phyloP scores from a whole-genome alignment of 2,329 filamentous ascomycete genomes.

The Colletotrichum aenigma region DNA sequence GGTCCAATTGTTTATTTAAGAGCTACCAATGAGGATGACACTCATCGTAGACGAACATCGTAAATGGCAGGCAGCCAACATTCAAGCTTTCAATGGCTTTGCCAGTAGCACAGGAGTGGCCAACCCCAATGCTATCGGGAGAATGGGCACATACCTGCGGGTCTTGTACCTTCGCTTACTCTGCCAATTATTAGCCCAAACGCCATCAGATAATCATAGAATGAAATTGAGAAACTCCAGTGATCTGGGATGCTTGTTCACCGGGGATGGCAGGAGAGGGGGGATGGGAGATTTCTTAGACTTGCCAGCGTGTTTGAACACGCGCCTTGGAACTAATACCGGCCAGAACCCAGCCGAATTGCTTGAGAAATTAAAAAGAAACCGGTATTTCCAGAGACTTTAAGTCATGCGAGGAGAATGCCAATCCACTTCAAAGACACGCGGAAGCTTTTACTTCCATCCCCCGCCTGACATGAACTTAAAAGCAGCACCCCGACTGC shows the following conservation, averaged over 20 bases:
- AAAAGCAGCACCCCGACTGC: neutral
- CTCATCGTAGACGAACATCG: rapidly evolving
- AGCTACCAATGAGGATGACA: rapidly evolving
- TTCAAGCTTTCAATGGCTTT: too few species aligned
- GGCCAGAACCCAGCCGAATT: rapidly evolving
- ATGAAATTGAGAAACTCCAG: rapidly evolving
- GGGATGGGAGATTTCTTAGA: rapidly evolving
- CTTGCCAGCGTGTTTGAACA: rapidly evolving
- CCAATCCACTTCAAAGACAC: rapidly evolving
- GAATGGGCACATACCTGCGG: neutral
- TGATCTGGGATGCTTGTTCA: neutral
- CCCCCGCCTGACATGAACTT: rapidly evolving
- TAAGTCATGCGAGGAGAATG: rapidly evolving
- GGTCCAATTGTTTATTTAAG: rapidly evolving
- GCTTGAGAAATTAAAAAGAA: rapidly evolving
- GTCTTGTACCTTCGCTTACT: neutral
- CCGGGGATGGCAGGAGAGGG: rapidly evolving
- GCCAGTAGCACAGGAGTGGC: neutral
- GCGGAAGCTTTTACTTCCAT: neutral
- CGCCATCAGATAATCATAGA: rapidly evolving
- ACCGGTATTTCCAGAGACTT: rapidly evolving
- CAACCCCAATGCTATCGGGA: too few species aligned
- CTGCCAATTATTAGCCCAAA: rapidly evolving
- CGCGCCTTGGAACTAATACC: rapidly evolving
- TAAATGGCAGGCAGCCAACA: neutral